These are phyloP conservation scores for Ogataea glucozyma DNA, from an alignment of 805 yeast species.

Conservation along the genomic window DNA sequence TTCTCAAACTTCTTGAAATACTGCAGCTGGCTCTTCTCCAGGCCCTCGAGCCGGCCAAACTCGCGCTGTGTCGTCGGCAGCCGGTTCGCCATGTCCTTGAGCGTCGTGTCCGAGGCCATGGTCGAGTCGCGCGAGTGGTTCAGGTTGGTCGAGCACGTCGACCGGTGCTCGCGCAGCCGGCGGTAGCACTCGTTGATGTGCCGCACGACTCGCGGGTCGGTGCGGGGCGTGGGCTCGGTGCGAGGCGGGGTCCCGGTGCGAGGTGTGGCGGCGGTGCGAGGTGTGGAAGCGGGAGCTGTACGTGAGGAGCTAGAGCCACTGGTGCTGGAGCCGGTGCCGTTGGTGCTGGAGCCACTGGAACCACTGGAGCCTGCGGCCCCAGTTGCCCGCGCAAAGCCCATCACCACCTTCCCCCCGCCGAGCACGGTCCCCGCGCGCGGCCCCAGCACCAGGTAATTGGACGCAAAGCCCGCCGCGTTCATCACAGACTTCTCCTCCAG, in stretches of 20 bases:
- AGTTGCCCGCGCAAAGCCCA: constrained; percentile 45
- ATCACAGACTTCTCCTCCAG: constrained; percentile 71
- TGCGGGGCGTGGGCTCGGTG: constrained; percentile 6
- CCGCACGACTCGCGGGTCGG: constrained; percentile 28
- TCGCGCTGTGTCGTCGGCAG: constrained; percentile 54
- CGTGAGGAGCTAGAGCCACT: too few relatives aligned
- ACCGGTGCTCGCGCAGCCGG: constrained; percentile 43
- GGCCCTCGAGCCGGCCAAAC: constrained; percentile 42
- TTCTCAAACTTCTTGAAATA: constrained; percentile 29
- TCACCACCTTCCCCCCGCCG: constrained; percentile 42
- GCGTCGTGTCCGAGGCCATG: constrained; percentile 40
- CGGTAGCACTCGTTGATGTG: constrained; percentile 34
- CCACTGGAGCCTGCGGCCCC: constrained; percentile 3
- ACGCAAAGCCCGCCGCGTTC: constrained; percentile 77
- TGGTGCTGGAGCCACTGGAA: too few relatives aligned
- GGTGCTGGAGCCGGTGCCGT: constrained; percentile 1
- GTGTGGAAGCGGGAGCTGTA: too few relatives aligned
- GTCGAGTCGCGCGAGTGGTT: constrained; percentile 37
- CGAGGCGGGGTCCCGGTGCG: constrained; percentile 7
- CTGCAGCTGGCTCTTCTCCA: constrained; percentile 33
- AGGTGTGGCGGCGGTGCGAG: too few relatives aligned
- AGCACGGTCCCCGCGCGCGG: constrained; percentile 52
- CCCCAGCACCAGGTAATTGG: constrained; percentile 71
- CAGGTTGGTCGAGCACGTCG: constrained; percentile 42
- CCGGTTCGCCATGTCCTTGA: constrained; percentile 55